Evolutionary conservation across 106 monocot genomes (phyloP).

Genomic region (Platanthera zijinensis): DNA sequence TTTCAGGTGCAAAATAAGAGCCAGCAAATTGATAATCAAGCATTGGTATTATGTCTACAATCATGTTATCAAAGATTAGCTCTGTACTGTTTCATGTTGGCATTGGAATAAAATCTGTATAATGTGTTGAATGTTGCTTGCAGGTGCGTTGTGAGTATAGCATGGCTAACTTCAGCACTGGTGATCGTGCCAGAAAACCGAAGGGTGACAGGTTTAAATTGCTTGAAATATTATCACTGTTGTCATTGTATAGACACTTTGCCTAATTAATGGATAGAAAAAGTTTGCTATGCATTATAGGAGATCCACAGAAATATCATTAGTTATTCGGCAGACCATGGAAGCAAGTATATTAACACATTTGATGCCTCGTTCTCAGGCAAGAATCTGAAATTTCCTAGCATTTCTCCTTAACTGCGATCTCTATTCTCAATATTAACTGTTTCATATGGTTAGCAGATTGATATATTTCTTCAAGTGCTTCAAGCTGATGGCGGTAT

Average conservation of each 20-base stretch:
- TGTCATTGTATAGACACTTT: background rate
- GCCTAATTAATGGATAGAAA: too few relatives aligned
- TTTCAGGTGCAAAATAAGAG: slow-evolving; percentile 78
- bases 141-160: slow-evolving; percentile 95
- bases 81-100: background rate
- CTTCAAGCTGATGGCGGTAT: slow-evolving; percentile 9
- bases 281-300: background rate
- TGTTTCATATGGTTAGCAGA: background rate
- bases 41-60: slow-evolving; percentile 41
- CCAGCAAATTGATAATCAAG: slow-evolving; percentile 59
- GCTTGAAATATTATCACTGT: background rate
- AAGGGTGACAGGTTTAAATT: slow-evolving; percentile 84
- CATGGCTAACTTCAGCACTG: slow-evolving; percentile 97
- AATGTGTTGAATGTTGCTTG: slow-evolving; percentile 2
- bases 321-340: slow-evolving; percentile 15
- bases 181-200: slow-evolving; percentile 75
- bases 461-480: slow-evolving; percentile 1
- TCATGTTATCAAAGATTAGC: background rate
- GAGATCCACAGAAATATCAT: slow-evolving; percentile 16
- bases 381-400: background rate
- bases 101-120: background rate
- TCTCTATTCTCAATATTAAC: background rate
- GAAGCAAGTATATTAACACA: slow-evolving; percentile 13
- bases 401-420: background rate
- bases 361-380: slow-evolving; percentile 16